Conservation (phyloP, 129 eudicot genomes). For the Lactuca sativa region DNA sequence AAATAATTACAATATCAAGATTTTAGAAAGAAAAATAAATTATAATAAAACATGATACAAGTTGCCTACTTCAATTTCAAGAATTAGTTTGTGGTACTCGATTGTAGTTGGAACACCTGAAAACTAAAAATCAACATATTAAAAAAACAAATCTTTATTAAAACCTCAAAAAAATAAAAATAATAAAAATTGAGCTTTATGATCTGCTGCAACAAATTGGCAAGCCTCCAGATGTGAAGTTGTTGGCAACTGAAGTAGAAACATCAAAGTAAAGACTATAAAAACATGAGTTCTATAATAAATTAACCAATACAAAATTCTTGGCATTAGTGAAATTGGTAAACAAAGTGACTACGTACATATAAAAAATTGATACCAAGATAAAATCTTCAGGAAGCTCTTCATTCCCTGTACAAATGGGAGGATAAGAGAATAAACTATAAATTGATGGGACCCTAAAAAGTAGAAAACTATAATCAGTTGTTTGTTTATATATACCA, state of each 20-base stretch:
- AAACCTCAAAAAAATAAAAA: too few species aligned
- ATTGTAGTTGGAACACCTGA: too few species aligned
- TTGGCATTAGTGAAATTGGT: too few species aligned
- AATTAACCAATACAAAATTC: background rate
- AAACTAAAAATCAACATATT: too few species aligned
- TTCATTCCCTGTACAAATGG: conserved; percentile 60
- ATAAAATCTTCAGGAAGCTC: conserved; percentile 69
- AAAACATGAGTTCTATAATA: background rate
- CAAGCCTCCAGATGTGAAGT: conserved; percentile 97
- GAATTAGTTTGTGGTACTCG: too few species aligned
- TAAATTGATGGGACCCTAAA: conserved; percentile 1
- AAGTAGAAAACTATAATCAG: background rate
- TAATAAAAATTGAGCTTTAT: conserved; percentile 80
- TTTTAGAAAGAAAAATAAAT: too few species aligned
- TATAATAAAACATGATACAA: too few species aligned
- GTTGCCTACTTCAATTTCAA: too few species aligned
- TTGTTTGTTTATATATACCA: background rate
- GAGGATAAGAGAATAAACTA: background rate
- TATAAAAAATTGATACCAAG: conserved; percentile 49
- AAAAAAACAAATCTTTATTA: too few species aligned
- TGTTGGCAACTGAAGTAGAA: conserved; percentile 62
- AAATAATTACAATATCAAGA: too few species aligned
- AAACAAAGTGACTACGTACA: background rate
- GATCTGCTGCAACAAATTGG: conserved; percentile 71
- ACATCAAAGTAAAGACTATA: background rate